phyloP scores from a whole-genome alignment of 768 basidiomycete genomes.

The Agrocybe pediades region DNA sequence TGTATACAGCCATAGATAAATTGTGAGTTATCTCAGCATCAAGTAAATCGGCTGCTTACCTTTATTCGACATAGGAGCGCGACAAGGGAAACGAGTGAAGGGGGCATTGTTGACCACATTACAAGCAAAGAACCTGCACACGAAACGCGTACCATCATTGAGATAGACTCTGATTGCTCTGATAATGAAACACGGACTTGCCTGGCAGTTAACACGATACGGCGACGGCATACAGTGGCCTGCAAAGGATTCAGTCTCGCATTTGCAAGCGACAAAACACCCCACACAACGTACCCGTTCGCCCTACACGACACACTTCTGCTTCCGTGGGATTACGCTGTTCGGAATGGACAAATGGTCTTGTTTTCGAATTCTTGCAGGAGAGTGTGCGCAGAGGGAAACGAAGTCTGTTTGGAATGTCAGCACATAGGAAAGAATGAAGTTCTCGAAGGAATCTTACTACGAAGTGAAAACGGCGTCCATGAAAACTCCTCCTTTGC shows the following conservation, averaged over 20 bases:
- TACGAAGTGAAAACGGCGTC: slow-evolving; percentile 5
- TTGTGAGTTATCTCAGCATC: neutral
- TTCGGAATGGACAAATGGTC: slow-evolving; percentile 11
- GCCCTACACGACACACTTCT: slow-evolving; percentile 20
- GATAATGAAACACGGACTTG: neutral
- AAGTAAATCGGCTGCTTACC: neutral
- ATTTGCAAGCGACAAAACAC: slow-evolving; percentile 19
- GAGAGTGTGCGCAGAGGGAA: neutral
- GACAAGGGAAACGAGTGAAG: neutral
- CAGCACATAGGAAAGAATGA: slow-evolving; percentile 2
- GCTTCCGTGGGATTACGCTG: slow-evolving; percentile 25
- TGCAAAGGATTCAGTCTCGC: slow-evolving; percentile 12
- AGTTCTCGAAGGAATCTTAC: slow-evolving; percentile 9
- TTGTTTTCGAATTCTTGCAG: slow-evolving; percentile 11
- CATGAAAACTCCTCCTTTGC: slow-evolving; percentile 11
- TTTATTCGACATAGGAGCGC: neutral
- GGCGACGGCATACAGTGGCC: neutral
- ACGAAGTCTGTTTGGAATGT: neutral
- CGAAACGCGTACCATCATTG: too few relatives aligned
- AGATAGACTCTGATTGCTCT: neutral
- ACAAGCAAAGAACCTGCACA: too few relatives aligned
- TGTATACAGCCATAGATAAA: slow-evolving; percentile 14
- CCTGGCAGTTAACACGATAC: neutral
- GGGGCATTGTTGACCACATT: neutral
- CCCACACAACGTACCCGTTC: slow-evolving; percentile 26